These are phyloP conservation scores for Ramularia endophylla DNA, from an alignment of 2,329 filamentous ascomycete species.

Conservation along the genomic window DNA sequence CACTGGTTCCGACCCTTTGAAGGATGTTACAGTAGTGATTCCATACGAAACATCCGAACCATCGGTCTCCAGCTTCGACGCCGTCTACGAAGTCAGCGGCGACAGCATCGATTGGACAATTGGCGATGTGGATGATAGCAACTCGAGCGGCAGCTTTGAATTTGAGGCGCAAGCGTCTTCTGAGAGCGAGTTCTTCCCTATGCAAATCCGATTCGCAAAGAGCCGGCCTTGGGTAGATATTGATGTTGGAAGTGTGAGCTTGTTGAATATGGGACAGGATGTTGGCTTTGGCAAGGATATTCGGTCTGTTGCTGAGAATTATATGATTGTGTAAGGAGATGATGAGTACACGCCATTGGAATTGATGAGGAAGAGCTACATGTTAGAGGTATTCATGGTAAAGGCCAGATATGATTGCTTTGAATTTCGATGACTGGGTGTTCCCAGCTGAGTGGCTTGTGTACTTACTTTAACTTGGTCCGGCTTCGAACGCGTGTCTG, in stretches of 20 bases:
- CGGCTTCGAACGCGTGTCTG: too few relatives aligned
- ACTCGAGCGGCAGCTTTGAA: slow-evolving; percentile 81
- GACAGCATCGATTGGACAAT: slow-evolving; percentile 94
- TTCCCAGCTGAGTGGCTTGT: too few relatives aligned
- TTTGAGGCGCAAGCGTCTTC: slow-evolving; percentile 85
- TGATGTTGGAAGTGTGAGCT: slow-evolving; percentile 72
- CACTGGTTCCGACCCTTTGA: slow-evolving; percentile 69
- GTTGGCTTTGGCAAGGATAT: slow-evolving; percentile 79
- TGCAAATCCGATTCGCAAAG: slow-evolving; percentile 87
- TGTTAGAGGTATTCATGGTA: too few relatives aligned
- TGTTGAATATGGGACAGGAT: slow-evolving; percentile 70
- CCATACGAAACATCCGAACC: slow-evolving; percentile 83
- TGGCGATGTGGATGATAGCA: slow-evolving; percentile 75
- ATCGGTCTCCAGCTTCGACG: slow-evolving; percentile 85
- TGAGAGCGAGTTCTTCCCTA: slow-evolving; percentile 96
- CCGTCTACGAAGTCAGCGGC: slow-evolving; percentile 86
- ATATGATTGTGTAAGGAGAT: slow-evolving; percentile 60
- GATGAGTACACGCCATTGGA: background rate
- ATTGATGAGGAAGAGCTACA: background rate
- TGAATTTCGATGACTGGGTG: too few relatives aligned
- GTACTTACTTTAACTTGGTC: too few relatives aligned
- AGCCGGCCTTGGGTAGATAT: slow-evolving; percentile 82
- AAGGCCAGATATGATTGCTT: too few relatives aligned
- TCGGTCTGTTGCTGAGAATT: slow-evolving; percentile 69
- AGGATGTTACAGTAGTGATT: slow-evolving; percentile 81